Percentiles rank a stretch among this genome's conserved stretches.
These are phyloP conservation scores for Calocybe cyanea DNA, from an alignment of 768 basidiomycete genomes.

Conservation along the genomic window DNA sequence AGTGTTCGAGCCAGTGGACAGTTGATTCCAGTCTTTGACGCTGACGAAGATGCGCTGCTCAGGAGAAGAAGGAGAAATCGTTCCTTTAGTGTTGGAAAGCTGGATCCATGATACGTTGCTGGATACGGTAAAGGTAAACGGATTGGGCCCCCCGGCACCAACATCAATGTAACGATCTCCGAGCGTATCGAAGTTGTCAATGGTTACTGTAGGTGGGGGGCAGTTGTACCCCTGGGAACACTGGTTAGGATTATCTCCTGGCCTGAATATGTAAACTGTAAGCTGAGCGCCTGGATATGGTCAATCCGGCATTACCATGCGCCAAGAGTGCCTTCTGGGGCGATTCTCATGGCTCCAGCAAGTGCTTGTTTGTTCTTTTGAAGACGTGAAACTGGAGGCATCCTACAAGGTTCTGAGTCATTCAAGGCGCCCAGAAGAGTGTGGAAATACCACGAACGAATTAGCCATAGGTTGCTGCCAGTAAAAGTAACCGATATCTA, in stretches of 20 bases:
- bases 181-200: slow-evolving; percentile 56
- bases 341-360: slow-evolving; percentile 58
- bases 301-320: slow-evolving; percentile 42
- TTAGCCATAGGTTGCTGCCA: slow-evolving; percentile 73
- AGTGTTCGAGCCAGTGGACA: slow-evolving; percentile 31
- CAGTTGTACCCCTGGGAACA: slow-evolving; percentile 49
- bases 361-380: slow-evolving; percentile 53
- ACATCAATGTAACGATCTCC: slow-evolving; percentile 57
- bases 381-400: slow-evolving; percentile 48
- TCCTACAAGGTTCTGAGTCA: slow-evolving; percentile 25
- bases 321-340: slow-evolving; percentile 54
- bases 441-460: slow-evolving; percentile 30
- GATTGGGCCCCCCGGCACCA: slow-evolving; percentile 52
- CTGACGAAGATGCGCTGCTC: slow-evolving; percentile 53
- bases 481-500: slow-evolving; percentile 57
- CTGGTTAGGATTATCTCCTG: slow-evolving; percentile 62
- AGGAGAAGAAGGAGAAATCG: slow-evolving; percentile 40
- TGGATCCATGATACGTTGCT: slow-evolving; percentile 53
- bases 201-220: slow-evolving; percentile 44
- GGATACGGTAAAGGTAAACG: slow-evolving; percentile 52
- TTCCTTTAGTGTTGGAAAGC: slow-evolving; percentile 43
- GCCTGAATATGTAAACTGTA: slow-evolving; percentile 34
- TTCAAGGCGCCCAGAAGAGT: not conserved
- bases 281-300: not conserved
- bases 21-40: slow-evolving; percentile 54